These are phyloP conservation scores for Aspergillus alliaceus DNA, from an alignment of 2,329 filamentous ascomycete genomes.

Conservation along the genomic window DNA sequence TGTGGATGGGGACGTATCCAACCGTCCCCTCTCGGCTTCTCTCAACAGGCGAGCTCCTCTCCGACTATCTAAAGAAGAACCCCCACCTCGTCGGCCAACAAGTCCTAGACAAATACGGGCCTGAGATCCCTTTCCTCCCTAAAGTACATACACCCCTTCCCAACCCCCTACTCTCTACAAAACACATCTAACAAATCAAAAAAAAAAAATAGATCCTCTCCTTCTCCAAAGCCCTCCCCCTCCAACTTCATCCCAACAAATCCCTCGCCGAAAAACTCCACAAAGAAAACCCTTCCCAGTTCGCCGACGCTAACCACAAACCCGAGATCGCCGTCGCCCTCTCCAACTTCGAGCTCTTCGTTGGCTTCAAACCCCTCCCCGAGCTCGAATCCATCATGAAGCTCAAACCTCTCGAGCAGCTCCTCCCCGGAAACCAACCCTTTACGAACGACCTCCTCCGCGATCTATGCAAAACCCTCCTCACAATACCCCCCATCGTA, in stretches of 20 bases:
- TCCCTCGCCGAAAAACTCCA: conserved; percentile 65
- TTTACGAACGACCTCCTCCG: conserved; percentile 62
- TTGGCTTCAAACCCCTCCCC: conserved; percentile 67
- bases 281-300: conserved; percentile 62
- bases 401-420: conserved; percentile 55
- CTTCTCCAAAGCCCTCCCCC: conserved; percentile 71
- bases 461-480: conserved; percentile 55
- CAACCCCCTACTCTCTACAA: too few relatives aligned
- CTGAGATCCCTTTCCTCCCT: conserved; percentile 69
- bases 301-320: conserved; percentile 74
- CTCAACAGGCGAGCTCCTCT: conserved; percentile 62
- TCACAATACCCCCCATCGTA: conserved; percentile 52
- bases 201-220: conserved; percentile 74
- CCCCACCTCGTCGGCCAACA: conserved; percentile 64
- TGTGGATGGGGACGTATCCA: conserved; percentile 79
- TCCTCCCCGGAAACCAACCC: conserved; percentile 48
- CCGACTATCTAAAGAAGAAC: conserved; percentile 64
- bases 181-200: too few relatives aligned
- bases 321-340: conserved; percentile 76
- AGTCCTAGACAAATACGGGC: conserved; percentile 61
- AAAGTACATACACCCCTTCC: too few relatives aligned
- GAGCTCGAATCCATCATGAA: conserved; percentile 60
- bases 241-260: conserved; percentile 75
- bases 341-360: conserved; percentile 71
- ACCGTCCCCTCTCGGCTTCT: conserved; percentile 66